These are phyloP conservation scores for Kuraishia borneana DNA, from an alignment of 805 yeast genomes.

Conservation along the genomic window DNA sequence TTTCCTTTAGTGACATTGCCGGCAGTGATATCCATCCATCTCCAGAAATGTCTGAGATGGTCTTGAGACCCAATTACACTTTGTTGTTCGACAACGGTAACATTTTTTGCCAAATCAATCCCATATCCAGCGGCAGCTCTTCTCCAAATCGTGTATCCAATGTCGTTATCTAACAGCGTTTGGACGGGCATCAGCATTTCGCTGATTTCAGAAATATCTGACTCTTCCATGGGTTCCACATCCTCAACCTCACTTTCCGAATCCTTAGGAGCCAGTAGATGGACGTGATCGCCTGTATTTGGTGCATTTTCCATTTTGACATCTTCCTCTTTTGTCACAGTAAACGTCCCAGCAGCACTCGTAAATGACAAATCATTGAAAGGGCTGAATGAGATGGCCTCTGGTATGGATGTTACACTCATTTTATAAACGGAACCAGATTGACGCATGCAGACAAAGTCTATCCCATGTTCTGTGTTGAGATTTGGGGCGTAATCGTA, in stretches of 20 bases:
- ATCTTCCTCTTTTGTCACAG: conserved; percentile 22
- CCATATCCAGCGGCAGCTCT: conserved; percentile 72
- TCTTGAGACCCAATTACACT: conserved; percentile 38
- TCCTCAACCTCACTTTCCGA: conserved; percentile 18
- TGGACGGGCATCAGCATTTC: conserved; percentile 11
- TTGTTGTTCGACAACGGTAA: conserved; percentile 42
- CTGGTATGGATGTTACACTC: conserved; percentile 60
- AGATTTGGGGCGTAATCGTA: conserved; percentile 69
- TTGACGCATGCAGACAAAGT: conserved; percentile 79
- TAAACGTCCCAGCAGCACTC: conserved; percentile 45
- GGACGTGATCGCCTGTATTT: conserved; percentile 2
- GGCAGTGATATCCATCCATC: conserved; percentile 73
- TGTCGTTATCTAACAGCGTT: conserved; percentile 51
- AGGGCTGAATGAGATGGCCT: conserved; percentile 53
- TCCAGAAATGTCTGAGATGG: conserved; percentile 77
- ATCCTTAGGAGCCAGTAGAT: conserved; percentile 6
- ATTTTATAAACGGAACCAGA: conserved; percentile 80
- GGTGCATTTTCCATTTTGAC: conserved; percentile 3
- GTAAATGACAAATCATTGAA: conserved; percentile 52
- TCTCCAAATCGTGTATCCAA: conserved; percentile 57
- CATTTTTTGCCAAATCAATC: conserved; percentile 51
- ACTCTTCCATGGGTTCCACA: conserved; percentile 12
- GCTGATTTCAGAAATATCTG: conserved; percentile 11
- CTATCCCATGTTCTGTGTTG: conserved; percentile 38
- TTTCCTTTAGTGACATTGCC: conserved; percentile 52